Base-by-base conservation (phyloP, 257 asterid species). In the Rhazya stricta region DNA sequence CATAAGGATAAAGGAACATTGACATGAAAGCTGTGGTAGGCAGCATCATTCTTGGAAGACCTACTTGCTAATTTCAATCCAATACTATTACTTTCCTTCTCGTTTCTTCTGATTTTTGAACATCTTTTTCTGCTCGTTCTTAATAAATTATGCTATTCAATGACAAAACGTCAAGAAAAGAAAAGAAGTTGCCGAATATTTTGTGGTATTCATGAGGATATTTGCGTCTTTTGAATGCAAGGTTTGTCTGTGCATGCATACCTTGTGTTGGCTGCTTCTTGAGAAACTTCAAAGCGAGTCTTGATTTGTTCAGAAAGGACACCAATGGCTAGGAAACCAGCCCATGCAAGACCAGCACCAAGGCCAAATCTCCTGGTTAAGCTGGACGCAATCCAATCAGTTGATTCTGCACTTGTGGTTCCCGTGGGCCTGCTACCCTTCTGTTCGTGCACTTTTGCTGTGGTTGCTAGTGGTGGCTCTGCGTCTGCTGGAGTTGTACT, bases 331-430 rank as follows among this genome's bases (percentile, higher is more conserved):
- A 91, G 86, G 79, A 90, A 91, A 57, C 90, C 94, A 11, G 87
- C 96, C 97, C 97, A 93, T 7, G 96, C 94, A 48, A 93, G 91
- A 13, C 98, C 97, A 46, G 96, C 94, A 46, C 98, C 98, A 67
- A 93, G 85, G 25, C 98, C 98, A 72, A 89, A 90, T 71, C 97
- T 87, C 77, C 97, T 84, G 0, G 98, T 93, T 60, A 93, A 81
- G 30, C 80, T 73, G 43, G 96, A 85, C 12, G 96, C 95, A 75
- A 91, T 81, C 96, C 96, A 91, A 56, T 93, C 98, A 4, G 98
- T 91, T 29, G 97, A 87, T 15, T 87, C 98, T 2, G 68, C 90
- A 1, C 45, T 74, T n/a, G 84, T 75, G 60, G 78, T 69, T 60
- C 77, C 48, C 1, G 79, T 13, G 34, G 83, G 60, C 74, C 72